phyloP scores from a whole-genome alignment of 108 stramenopile species.

The Nitzschia putrida region DNA sequence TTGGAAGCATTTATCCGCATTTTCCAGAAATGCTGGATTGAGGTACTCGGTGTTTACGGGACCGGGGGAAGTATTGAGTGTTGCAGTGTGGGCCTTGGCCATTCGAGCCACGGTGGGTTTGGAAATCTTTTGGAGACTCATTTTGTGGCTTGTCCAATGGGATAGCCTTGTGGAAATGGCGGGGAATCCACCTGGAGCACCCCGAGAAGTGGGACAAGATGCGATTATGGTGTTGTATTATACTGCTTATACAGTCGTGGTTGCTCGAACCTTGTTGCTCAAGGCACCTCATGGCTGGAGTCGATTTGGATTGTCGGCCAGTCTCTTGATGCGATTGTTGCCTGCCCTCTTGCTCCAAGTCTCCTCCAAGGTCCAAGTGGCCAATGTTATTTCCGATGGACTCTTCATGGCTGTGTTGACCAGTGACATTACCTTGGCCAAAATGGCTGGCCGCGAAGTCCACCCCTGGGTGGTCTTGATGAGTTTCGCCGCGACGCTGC shows the following conservation, averaged over 20 bases:
- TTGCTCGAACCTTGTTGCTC: conserved; percentile 64
- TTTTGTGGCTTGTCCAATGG: conserved; percentile 57
- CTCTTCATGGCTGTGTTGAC: conserved; percentile 86
- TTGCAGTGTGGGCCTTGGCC: conserved; percentile 56
- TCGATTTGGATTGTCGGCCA: conserved; percentile 74
- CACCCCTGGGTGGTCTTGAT: conserved; percentile 88
- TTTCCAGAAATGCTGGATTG: conserved; percentile 83
- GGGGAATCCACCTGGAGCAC: conserved; percentile 30
- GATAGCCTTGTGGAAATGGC: conserved; percentile 39
- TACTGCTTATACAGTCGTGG: conserved; percentile 59
- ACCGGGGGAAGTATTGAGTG: conserved; percentile 82
- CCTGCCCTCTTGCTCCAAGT: conserved; percentile 72
- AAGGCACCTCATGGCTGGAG: conserved; percentile 75
- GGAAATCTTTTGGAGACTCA: conserved; percentile 56
- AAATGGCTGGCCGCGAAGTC: conserved; percentile 89
- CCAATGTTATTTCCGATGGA: conserved; percentile 83
- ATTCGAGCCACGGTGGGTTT: conserved; percentile 74
- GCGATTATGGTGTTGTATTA: conserved; percentile 62
- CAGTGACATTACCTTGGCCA: conserved; percentile 81
- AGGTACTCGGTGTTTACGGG: conserved; percentile 84
- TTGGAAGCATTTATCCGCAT: conserved; percentile 84
- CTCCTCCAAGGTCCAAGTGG: conserved; percentile 31
- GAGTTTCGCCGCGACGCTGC: conserved; percentile 73
- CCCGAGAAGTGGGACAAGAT: conserved; percentile 53
- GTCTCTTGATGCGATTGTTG: conserved; percentile 73